Base-by-base conservation (phyloP, 176 grass and related monocot species). In the Cocos nucifera region DNA sequence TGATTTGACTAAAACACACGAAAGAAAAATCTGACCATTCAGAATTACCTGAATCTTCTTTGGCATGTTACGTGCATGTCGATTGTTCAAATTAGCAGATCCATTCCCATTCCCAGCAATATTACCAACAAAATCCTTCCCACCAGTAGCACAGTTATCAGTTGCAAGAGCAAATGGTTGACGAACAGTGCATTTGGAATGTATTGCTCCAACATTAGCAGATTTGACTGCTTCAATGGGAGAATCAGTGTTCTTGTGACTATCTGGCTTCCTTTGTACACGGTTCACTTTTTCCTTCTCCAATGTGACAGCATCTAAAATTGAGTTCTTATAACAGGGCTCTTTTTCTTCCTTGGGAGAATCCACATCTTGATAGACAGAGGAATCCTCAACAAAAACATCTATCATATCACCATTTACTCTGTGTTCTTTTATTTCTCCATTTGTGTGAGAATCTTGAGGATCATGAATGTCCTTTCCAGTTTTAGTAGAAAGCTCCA, bases 121-220 rank as follows among this genome's bases (percentile, higher is more conserved):
- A 67, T 86, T 73, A 75, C 65, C 61, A 22, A 70, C 62, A 54
- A 53, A 76, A 66, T 10, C 71, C 74, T 67, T 67, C 62, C 74
- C 90, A 64, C 63, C 73, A 66, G 71, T 73, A 72, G 71, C 64
- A 70, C 73, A 78, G 48, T 75, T 90, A 79, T 90, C 81, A 56
- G 66, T 72, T 72, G 83, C 69, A 54, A 78, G 69, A 64, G 69
- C 18, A n/a, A 84, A 97, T 57, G 84, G 69, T 51, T 87, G 81
- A 75, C 75, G 72, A 71, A 78, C 57, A 55, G 54, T 82, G 52
- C 54, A 68, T 26, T 76, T 73, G 56, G 86, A 74, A 16, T 44
- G 77, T 68, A 63, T 54, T 19, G 73, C 58, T 68, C 77, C 61
- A 79, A 75, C 53, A 60, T 79, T 73, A 53, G 54, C 66, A 78